phyloP scores from a whole-genome alignment of 306 rosid species.

The Trichosanthes cucumerina region DNA sequence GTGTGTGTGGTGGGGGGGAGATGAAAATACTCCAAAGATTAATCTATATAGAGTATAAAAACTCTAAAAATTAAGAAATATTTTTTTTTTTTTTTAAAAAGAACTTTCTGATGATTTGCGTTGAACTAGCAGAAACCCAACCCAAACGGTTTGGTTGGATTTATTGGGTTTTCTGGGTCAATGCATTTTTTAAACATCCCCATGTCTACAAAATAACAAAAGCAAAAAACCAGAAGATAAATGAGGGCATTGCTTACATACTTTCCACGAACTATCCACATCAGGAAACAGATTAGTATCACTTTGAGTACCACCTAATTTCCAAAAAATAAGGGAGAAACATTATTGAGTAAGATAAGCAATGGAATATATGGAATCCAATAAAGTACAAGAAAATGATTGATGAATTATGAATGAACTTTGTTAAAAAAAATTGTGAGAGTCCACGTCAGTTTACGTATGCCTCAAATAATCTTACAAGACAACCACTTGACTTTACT shows the following conservation, averaged over 20 bases:
- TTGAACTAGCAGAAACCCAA: not conserved
- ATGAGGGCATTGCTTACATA: slow-evolving; percentile 28
- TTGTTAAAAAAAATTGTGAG: not conserved
- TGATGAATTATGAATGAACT: not conserved
- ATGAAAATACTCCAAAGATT: not conserved
- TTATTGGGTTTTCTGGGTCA: not conserved
- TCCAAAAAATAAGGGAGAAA: slow-evolving; percentile 9
- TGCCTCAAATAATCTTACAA: not conserved
- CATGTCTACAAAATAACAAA: not conserved
- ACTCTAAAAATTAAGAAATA: no score
- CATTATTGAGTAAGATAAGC: not conserved
- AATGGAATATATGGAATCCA: not conserved
- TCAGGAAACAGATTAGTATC: slow-evolving; percentile 64
- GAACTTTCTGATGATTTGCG: not conserved
- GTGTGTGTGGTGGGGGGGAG: no score
- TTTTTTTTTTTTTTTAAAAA: no score
- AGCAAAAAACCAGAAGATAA: slow-evolving; percentile 5
- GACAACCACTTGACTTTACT: not conserved
- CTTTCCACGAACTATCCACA: slow-evolving; percentile 89
- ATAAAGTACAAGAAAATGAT: not conserved
- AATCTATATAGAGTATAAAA: not conserved
- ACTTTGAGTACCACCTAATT: slow-evolving; percentile 59
- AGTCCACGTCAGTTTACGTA: no score
- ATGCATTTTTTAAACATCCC: not conserved
- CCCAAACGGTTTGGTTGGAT: not conserved